These are phyloP conservation scores for Penicillium cataractarum DNA, from an alignment of 495 filamentous ascomycete species.

Conservation along the genomic window DNA sequence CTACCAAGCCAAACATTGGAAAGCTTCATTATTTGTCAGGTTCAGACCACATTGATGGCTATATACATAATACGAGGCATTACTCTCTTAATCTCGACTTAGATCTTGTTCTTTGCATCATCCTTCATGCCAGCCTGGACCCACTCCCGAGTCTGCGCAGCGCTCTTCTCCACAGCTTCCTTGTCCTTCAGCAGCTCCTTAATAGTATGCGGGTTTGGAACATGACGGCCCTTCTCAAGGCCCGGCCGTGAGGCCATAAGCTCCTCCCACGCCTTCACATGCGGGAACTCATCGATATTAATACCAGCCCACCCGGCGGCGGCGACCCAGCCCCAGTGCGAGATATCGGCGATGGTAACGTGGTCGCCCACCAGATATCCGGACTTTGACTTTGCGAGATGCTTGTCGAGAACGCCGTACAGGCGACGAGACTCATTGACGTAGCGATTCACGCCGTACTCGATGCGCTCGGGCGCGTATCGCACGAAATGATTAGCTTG, in stretches of 20 bases:
- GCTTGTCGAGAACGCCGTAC: conserved; percentile 76
- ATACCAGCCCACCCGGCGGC: conserved; percentile 70
- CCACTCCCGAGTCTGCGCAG: conserved; percentile 57
- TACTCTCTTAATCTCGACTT: not conserved
- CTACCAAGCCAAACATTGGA: not conserved
- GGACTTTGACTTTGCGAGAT: conserved; percentile 63
- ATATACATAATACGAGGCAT: not conserved
- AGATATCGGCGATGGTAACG: conserved; percentile 82
- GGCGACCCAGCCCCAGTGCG: conserved; percentile 77
- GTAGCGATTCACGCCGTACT: conserved; percentile 85
- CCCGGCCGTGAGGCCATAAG: conserved; percentile 66
- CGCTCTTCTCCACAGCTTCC: conserved; percentile 55
- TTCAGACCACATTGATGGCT: not conserved
- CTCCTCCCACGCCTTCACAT: conserved; percentile 76
- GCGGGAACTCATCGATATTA: conserved; percentile 76
- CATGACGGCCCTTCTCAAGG: conserved; percentile 76
- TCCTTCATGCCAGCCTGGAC: conserved; percentile 65
- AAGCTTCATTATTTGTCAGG: not conserved
- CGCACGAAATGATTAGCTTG: conserved; percentile 89
- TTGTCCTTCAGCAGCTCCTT: conserved; percentile 61
- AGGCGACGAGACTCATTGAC: conserved; percentile 78
- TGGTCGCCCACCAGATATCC: conserved; percentile 80
- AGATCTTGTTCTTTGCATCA: conserved; percentile 52
- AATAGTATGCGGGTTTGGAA: conserved; percentile 70
- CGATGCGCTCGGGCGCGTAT: conserved; percentile 85